phyloP scores from a whole-genome alignment of 768 basidiomycete species.

The Tylopilus subfusipes region DNA sequence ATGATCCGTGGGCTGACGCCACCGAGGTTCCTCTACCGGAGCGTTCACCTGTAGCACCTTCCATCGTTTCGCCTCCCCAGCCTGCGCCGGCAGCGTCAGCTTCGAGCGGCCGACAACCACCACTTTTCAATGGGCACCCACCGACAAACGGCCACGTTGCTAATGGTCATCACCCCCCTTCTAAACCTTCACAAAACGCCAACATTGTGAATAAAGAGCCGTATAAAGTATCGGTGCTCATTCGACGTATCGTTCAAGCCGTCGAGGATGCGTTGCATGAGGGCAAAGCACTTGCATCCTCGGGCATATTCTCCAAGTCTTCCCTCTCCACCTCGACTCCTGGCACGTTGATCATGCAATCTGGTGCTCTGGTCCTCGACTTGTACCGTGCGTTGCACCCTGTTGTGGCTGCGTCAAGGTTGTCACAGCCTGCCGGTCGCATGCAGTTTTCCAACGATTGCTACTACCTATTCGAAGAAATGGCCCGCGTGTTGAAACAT shows the following conservation, averaged over 20 bases:
- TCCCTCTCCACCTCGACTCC: constrained; percentile 34
- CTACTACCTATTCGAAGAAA: constrained; percentile 56
- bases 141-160: constrained; percentile 24
- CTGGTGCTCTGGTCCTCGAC: constrained; percentile 67
- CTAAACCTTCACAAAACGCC: constrained; percentile 18
- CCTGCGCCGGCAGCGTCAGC: constrained; percentile 39
- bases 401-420: constrained; percentile 46
- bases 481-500: constrained; percentile 25
- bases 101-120: constrained; percentile 59
- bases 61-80: constrained; percentile 25
- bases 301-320: constrained; percentile 46
- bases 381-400: constrained; percentile 80
- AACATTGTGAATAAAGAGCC: constrained; percentile 38
- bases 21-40: constrained; percentile 22
- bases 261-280: constrained; percentile 66
- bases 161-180: constrained; percentile 13
- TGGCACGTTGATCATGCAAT: constrained; percentile 56
- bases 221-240: constrained; percentile 58
- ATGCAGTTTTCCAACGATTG: constrained; percentile 86
- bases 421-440: constrained; percentile 49
- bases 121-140: constrained; percentile 10
- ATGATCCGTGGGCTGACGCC: constrained; percentile 65
- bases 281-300: constrained; percentile 58
- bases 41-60: constrained; percentile 27
- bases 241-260: constrained; percentile 49